A percentile compares a stretch with the other conserved stretches of the same genome.
Conservation (phyloP, 2,329 filamentous ascomycete genomes). For the Fusarium hainanense region DNA sequence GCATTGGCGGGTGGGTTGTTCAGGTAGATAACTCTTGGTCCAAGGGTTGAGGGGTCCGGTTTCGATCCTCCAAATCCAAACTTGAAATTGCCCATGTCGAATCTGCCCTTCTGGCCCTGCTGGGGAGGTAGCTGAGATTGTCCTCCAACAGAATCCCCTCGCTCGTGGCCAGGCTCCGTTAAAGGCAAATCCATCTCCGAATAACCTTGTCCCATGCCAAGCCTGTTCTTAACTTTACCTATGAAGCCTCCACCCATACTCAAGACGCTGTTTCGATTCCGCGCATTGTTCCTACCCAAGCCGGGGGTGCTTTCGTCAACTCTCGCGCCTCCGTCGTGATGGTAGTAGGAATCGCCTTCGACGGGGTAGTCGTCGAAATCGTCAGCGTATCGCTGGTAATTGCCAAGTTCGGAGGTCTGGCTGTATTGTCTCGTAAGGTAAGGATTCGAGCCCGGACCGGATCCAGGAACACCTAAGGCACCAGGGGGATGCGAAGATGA, state of each 20-base stretch:
- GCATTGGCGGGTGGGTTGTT: slow-evolving; percentile 96
- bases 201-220: slow-evolving; percentile 89
- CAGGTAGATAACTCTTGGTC: slow-evolving; percentile 91
- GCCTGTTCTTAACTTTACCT: slow-evolving; percentile 87
- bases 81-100: slow-evolving; percentile 83
- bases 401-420: slow-evolving; percentile 84
- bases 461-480: slow-evolving; percentile 42
- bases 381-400: slow-evolving; percentile 91
- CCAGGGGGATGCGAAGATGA: slow-evolving; percentile 56
- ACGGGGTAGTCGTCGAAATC: slow-evolving; percentile 85
- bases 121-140: slow-evolving; percentile 53
- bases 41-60: slow-evolving; percentile 88
- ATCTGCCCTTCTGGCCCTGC: slow-evolving; percentile 56
- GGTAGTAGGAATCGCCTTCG: slow-evolving; percentile 85
- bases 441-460: slow-evolving; percentile 49
- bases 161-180: slow-evolving; percentile 74
- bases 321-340: slow-evolving; percentile 77
- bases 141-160: slow-evolving; percentile 53
- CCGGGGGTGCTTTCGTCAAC: slow-evolving; percentile 64
- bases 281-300: slow-evolving; percentile 62
- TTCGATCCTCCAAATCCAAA: slow-evolving; percentile 90
- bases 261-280: slow-evolving; percentile 89
- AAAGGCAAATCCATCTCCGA: slow-evolving; percentile 98
- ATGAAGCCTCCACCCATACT: slow-evolving; percentile 87
- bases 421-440: slow-evolving; percentile 67